A percentile compares a stretch with the other conserved stretches of the same genome.
These are phyloP conservation scores for Zygosaccharomyces kombuchaensis DNA, from an alignment of 805 yeast genomes.

Conservation along the genomic window DNA sequence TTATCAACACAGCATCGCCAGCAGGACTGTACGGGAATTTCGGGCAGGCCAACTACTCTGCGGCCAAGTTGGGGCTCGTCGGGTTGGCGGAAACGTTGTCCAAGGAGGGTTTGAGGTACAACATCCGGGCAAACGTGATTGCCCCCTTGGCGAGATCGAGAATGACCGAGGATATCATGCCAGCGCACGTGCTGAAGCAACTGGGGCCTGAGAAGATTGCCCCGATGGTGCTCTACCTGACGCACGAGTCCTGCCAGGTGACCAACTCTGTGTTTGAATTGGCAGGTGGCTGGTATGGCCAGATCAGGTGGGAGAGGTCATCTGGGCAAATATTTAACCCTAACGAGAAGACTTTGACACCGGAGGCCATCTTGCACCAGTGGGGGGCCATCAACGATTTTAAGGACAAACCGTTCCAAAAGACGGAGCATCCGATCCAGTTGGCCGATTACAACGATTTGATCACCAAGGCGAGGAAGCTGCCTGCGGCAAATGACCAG, in stretches of 20 bases:
- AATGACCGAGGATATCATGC: slow-evolving; percentile 90
- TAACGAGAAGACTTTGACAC: slow-evolving; percentile 62
- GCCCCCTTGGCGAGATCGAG: slow-evolving; percentile 95
- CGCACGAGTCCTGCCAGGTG: slow-evolving; percentile 59
- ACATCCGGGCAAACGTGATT: slow-evolving; percentile 79
- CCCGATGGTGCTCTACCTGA: slow-evolving; percentile 80
- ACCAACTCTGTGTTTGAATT: slow-evolving; percentile 81
- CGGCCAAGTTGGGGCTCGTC: slow-evolving; percentile 85
- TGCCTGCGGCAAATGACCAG: slow-evolving; percentile 53
- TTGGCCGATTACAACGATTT: slow-evolving; percentile 67
- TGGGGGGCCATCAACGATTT: slow-evolving; percentile 63
- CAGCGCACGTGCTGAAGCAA: slow-evolving; percentile 75
- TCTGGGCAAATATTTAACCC: slow-evolving; percentile 82
- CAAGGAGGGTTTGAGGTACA: slow-evolving; percentile 84
- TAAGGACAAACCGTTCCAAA: slow-evolving; percentile 50
- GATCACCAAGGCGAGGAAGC: slow-evolving; percentile 45
- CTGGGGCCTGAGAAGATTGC: slow-evolving; percentile 84
- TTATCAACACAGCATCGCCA: slow-evolving; percentile 92
- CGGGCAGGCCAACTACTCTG: slow-evolving; percentile 94
- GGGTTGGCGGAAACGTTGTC: slow-evolving; percentile 94
- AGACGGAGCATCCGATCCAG: slow-evolving; percentile 62
- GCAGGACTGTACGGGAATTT: slow-evolving; percentile 96
- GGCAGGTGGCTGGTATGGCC: slow-evolving; percentile 91
- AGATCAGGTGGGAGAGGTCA: slow-evolving; percentile 92
- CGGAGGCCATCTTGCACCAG: slow-evolving; percentile 72